Base-by-base conservation (phyloP, 371 early-diverging fungal species). In the Coemansia sp. region DNA sequence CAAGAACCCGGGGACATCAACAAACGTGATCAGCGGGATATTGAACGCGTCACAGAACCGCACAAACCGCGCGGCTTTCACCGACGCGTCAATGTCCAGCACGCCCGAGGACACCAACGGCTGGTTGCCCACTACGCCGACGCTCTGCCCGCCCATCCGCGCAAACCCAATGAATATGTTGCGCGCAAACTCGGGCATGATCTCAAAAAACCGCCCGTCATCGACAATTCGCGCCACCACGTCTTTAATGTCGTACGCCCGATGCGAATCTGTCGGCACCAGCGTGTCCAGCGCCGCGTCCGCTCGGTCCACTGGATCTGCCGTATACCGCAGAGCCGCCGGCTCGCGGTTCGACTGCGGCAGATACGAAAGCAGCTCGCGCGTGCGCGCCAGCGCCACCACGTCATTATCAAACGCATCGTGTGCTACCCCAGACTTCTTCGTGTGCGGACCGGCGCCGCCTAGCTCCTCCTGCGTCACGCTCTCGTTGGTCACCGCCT, bases 1-100 rank as follows among this genome's bases (percentile, higher is more conserved):
- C 65, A 98, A 79, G 82, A 98, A 98, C 8, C 98, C 98, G 43
- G 98, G 98, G 5, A 98, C 98, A 70, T 98, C 98, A n/a, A 98
- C 98, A 57, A 98, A 83, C 1, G 97, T 95, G 33, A 98, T 59
- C 14, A 97, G 72, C 1, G 98, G 98, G 61, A 98, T 92, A 69
- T 92, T 88, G 82, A 98, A 98, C 1, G 96, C 94, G 77, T 98
- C 98, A 77, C 93, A 93, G 81, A 97, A 98, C 7, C 98, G 86
- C 63, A 98, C 95, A 77, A 92, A 98, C 31, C 98, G 84, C 10
- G 97, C 97, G 42, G 95, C 98, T 80, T 98, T 98, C 56, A 95
- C 88, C 11, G 94, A 93, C 1, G 94, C 87, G 75, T 94, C 92
- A 77, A 98, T 98, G 66, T 98, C 98, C 4, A 98, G 82, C 5